Conservation (phyloP, 1,284 basidiomycete species). For the Apiotrichum akiyoshidainum region DNA sequence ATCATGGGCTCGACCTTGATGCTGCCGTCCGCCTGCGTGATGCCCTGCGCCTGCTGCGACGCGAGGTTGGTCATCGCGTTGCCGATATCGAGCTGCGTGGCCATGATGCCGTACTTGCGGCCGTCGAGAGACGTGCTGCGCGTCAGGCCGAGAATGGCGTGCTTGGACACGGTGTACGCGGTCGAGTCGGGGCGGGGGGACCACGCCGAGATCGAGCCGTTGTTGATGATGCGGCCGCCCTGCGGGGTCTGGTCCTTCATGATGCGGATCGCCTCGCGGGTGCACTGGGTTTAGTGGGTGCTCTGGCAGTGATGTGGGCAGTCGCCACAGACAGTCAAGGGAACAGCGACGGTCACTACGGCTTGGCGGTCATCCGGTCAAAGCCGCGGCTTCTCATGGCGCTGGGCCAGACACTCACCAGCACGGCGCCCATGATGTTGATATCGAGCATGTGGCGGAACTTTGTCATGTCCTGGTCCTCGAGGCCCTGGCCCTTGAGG, state of each 20-base stretch:
- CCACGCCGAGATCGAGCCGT: conserved; percentile 72
- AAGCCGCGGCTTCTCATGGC: not conserved
- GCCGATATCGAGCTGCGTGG: conserved; percentile 76
- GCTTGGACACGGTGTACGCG: conserved; percentile 72
- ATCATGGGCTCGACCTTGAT: conserved; percentile 58
- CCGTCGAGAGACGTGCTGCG: conserved; percentile 72
- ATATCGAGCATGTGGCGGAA: conserved; percentile 66
- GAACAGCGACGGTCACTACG: too few relatives aligned
- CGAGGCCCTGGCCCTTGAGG: conserved; percentile 55
- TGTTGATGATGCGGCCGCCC: conserved; percentile 81
- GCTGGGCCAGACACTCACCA: conserved; percentile 36
- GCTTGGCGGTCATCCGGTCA: too few relatives aligned
- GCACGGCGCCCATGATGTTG: conserved; percentile 68
- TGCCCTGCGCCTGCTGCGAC: conserved; percentile 53
- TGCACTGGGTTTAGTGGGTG: conserved; percentile 53
- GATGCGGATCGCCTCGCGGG: conserved; percentile 66
- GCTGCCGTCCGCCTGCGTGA: conserved; percentile 66
- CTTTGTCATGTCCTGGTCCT: conserved; percentile 61
- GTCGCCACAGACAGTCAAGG: too few relatives aligned
- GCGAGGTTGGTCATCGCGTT: conserved; percentile 66
- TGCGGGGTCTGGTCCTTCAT: conserved; percentile 70
- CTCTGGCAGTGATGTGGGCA: too few relatives aligned
- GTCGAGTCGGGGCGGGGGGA: conserved; percentile 62
- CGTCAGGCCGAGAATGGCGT: conserved; percentile 71
- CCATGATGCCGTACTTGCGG: conserved; percentile 66